These are phyloP conservation scores for Suillus americanus DNA, from an alignment of 768 basidiomycete species.

Conservation along the genomic window DNA sequence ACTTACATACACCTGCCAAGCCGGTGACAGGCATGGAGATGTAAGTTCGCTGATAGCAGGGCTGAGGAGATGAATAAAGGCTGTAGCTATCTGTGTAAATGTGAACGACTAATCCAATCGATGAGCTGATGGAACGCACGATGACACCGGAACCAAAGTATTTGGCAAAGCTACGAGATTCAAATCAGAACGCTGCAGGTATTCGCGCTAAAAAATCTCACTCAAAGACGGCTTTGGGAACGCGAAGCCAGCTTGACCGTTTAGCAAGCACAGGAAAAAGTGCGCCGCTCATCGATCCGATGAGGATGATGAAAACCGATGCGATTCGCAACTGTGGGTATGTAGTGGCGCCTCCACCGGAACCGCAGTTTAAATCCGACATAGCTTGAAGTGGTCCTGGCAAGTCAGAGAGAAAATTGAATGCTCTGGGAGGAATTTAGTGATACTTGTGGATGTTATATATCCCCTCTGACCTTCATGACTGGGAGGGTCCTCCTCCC, in stretches of 20 bases:
- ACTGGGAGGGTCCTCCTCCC: conserved; percentile 5
- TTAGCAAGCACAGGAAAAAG: conserved; percentile 70
- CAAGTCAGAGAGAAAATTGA: background rate
- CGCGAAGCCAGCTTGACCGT: conserved; percentile 46
- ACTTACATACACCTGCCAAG: conserved; percentile 76
- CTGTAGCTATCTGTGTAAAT: conserved; percentile 72
- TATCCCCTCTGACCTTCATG: conserved; percentile 4
- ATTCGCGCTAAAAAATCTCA: conserved; percentile 31
- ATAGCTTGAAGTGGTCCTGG: conserved; percentile 13
- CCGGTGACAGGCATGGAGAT: conserved; percentile 65
- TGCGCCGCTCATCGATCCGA: conserved; percentile 57
- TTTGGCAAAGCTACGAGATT: conserved; percentile 66
- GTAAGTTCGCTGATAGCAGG: conserved; percentile 73
- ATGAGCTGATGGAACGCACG: conserved; percentile 40
- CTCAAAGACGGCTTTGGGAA: conserved; percentile 56
- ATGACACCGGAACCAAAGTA: conserved; percentile 92
- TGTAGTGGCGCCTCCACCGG: conserved; percentile 50
- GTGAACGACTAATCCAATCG: background rate
- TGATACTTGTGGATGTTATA: background rate
- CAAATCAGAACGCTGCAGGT: conserved; percentile 5
- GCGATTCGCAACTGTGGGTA: conserved; percentile 60
- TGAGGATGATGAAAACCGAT: conserved; percentile 72
- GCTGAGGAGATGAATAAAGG: conserved; percentile 80
- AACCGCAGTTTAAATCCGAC: conserved; percentile 42
- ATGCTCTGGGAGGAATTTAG: background rate